Evolutionary conservation across 352 stramenopile species (phyloP), one percentile per base, ranked within the genome.

Genomic region (Pythium dissimile): DNA sequence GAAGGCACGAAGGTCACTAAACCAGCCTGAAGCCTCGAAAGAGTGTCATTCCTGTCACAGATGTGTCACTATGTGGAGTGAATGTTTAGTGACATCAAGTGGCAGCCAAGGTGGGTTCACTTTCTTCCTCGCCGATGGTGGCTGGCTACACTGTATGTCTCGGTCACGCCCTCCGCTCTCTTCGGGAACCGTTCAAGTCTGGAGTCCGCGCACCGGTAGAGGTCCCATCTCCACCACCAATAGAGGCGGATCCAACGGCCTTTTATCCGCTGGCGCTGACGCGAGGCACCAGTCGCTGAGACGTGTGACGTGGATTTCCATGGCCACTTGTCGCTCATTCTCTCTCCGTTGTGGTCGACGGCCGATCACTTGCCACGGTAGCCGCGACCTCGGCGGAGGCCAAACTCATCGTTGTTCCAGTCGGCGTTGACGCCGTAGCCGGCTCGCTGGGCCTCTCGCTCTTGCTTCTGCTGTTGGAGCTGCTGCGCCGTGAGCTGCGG

Each of bases 381-480:
- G 5, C 71, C 70, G 51, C 74, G 73, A 9, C 82, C 82, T 12
- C 82, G 82, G 49, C 78, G 75, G 13, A 92, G 67, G 0, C 82
- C 82, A 51, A 92, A 92, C 67, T 92, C 82, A 34, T 79, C 82
- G 55, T 92, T 92, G 67, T 92, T 92, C 82, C 82, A 92, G 64
- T 92, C 83, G 34, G 68, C 80, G 16, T 78, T 78, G 16, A 70
- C 68, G 23, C 83, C 83, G 56, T 80, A 92, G 27, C 78, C 79
- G 5, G 77, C 72, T 27, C 78, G 70, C 24, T 52, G 60, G 3
- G 73, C 58, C 21, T 73, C 69, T 1, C 41, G 59, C 35, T 69
- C 47, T 42, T 68, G 53, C 21, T 64, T 59, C 11, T 68, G 67
- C 8, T 71, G 65, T 8, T 66, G 59, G 20, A 61, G 47, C 20